Percentiles rank a stretch among this genome's conserved stretches.
These are phyloP conservation scores for Orbilia blumenaviensis DNA, from an alignment of 2,329 filamentous ascomycete genomes.

Conservation along the genomic window DNA sequence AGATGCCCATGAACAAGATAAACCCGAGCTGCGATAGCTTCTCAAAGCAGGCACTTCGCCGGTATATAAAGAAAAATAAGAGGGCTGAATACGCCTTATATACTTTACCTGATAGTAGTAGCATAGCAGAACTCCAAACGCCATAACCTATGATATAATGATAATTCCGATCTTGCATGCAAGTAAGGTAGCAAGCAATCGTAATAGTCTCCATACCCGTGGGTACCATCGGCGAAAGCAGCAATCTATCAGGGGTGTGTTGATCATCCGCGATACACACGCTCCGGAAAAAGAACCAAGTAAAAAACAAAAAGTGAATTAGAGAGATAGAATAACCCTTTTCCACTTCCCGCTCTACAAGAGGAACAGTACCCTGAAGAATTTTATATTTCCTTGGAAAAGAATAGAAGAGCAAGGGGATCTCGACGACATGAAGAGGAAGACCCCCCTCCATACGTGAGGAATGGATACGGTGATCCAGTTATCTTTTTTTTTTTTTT, in stretches of 20 bases:
- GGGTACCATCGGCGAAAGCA: constrained; percentile 39
- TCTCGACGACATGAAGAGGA: too few species aligned
- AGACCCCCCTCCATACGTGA: too few species aligned
- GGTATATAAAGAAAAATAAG: background rate
- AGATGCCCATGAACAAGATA: background rate
- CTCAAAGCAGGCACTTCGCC: background rate
- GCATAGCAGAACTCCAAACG: too few species aligned
- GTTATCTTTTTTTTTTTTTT: background rate
- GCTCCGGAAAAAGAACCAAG: constrained; percentile 5
- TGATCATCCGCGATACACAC: constrained; percentile 30
- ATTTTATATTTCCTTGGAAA: background rate
- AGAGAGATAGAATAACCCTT: too few species aligned
- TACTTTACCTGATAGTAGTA: too few species aligned
- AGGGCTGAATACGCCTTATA: background rate
- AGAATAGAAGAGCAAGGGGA: too few species aligned
- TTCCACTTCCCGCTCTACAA: background rate
- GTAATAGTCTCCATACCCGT: background rate
- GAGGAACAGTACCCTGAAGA: background rate
- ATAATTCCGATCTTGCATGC: too few species aligned
- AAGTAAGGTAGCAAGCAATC: too few species aligned
- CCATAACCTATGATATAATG: too few species aligned
- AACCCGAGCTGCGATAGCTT: background rate
- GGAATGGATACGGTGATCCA: too few species aligned
- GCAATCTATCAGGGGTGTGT: constrained; percentile 45
- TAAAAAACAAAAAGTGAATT: background rate